Evolutionary conservation across 2,329 filamentous ascomycete species (phyloP), one percentile per base, ranked within the genome.

Genomic region (Aureobasidium sp.): DNA sequence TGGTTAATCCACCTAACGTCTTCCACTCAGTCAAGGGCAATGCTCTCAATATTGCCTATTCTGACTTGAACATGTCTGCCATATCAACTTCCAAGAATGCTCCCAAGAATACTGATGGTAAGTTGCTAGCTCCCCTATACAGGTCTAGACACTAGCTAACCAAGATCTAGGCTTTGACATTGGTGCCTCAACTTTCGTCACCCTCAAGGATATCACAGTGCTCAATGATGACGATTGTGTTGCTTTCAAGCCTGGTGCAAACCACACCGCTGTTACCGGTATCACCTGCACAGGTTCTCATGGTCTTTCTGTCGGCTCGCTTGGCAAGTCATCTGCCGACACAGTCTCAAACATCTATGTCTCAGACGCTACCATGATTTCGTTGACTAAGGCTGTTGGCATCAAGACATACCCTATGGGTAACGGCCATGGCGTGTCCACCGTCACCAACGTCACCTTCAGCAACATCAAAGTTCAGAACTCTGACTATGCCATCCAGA

Each of bases 241-340:
- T 1, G 76, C 76, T 4, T 76, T 76, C 66, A 80, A 79, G 63
- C 73, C 73, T 0, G 74, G 76, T 10, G 68, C 72, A 1, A 69
- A 73, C 59, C 74, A 76, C 48, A 69, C 77, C 29, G 74, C 72
- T 2, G 75, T 79, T 5, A 67, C 71, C 16, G 70, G 69, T 4
- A 71, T 81, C 29, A 75, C 73, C 41, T 81, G 79, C 67, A 75
- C 70, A 3, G 77, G 78, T 16, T 77, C 76, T 9, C 79, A 79
- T 50, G 78, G 79, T 8, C 66, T 81, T 9, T 79, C 76, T 1
- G 77, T 81, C 5, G 79, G 79, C 4, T 78, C 75, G 2, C 68
- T 81, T 6, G 79, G 78, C 0, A 74, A 74, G 42, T 67, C 67
- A 21, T 21, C 21, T 21, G 1, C 21, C n/a, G 77, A 80, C 62